Base-by-base conservation (phyloP, 192 early-diverging fungal genomes). In the Dissophora globulifera region DNA sequence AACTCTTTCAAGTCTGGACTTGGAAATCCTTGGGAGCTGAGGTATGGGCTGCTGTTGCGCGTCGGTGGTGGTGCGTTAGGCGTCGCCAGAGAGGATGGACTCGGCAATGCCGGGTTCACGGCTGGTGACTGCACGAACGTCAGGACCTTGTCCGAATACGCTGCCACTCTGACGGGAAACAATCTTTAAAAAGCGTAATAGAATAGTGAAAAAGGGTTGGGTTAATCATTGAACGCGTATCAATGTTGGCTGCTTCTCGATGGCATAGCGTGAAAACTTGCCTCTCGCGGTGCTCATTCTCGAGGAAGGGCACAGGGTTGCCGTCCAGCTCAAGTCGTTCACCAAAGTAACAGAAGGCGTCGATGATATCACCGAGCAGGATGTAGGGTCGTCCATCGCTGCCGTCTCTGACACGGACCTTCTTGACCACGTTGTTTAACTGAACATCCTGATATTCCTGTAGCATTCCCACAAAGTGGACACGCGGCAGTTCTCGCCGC, bases 351-450 rank as follows among this genome's bases (percentile, higher is more conserved):
- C 42, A 50, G 22, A 67, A 76, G 8, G 63, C 58, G 43, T 76
- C 63, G 8, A 47, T 53, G 15, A 61, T 65, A 49, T 66, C 63
- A n/a, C 63, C 71, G 15, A 76, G 23, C 15, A 76, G 50, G 42
- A 76, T 38, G 45, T 50, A 56, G 23, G 50, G 42, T 7, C 31
- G 43, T 30, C 56, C 58, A 42, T 58, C 20, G 19, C 23, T 45
- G 16, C 16, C 54, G 6, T 67, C 46, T 26, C 54, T 33, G 33
- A 67, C 46, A 54, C 29, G 49, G 16, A 76, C 58, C 22, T 48
- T 23, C 45, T 65, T 66, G 57, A 50, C 38, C 29, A 61, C 19
- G 3, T 53, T 16, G 13, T 60, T 32, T 38, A 76, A 20, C 23
- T 61, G 62, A n/a, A 76, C 50, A 16, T 51, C 54, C 15, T 67